phyloP scores from a whole-genome alignment of 192 early-diverging fungal genomes.

The Borealophlyctis nickersoniae region DNA sequence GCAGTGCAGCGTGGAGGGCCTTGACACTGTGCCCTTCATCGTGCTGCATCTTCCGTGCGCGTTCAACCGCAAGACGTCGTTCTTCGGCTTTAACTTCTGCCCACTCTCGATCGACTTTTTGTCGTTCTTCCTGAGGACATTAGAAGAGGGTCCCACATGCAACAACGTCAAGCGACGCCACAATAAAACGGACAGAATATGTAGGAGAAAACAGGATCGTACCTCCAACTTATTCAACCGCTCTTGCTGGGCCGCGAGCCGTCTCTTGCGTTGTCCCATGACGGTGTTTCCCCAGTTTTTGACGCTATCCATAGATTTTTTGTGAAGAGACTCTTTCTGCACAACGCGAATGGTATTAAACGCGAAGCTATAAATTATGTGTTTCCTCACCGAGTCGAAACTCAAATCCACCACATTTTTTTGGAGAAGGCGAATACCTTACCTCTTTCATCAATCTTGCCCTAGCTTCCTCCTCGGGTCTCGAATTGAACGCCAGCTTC shows the following conservation, averaged over 20 bases:
- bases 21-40: constrained; percentile 31
- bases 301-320: constrained; percentile 33
- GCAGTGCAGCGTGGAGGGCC: constrained; percentile 30
- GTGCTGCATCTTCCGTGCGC: constrained; percentile 41
- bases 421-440: too few relatives aligned
- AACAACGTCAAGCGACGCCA: not conserved
- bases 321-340: constrained; percentile 38
- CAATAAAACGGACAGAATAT: too few relatives aligned
- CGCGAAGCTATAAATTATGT: too few relatives aligned
- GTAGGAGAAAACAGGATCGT: not conserved
- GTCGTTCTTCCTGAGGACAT: constrained; percentile 33
- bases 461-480: too few relatives aligned
- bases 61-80: constrained; percentile 33
- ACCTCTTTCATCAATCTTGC: too few relatives aligned
- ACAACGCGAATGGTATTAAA: not conserved
- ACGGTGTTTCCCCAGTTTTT: constrained; percentile 49
- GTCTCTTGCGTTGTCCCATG: constrained; percentile 38
- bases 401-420: too few relatives aligned
- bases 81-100: constrained; percentile 25
- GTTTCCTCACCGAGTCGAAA: too few relatives aligned
- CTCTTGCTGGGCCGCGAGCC: constrained; percentile 43
- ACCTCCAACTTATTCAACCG: constrained; percentile 28
- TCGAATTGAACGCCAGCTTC: too few relatives aligned
- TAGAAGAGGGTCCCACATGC: too few relatives aligned
- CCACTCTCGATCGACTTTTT: constrained; percentile 45